Evolutionary conservation across 2,329 filamentous ascomycete genomes (phyloP).

Genomic region (Simplicillium sp.): DNA sequence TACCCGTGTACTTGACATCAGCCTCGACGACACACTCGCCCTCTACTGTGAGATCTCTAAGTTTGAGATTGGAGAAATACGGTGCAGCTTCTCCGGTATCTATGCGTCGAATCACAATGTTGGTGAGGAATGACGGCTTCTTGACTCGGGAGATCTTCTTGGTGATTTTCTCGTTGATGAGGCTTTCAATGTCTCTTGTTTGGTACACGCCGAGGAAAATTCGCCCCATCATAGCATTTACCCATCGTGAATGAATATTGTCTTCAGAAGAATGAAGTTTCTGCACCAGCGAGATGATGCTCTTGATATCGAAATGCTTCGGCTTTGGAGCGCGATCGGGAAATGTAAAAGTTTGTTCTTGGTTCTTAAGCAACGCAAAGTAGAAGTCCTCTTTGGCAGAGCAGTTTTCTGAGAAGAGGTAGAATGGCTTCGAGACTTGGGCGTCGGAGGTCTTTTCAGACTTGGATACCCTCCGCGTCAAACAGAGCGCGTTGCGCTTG

Average conservation of each 20-base stretch:
- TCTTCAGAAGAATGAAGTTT: conserved; percentile 86
- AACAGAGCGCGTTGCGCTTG: conserved; percentile 81
- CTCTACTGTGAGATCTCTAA: conserved; percentile 84
- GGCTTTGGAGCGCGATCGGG: conserved; percentile 54
- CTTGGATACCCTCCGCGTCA: conserved; percentile 54
- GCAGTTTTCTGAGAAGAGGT: conserved; percentile 87
- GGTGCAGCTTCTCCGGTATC: conserved; percentile 82
- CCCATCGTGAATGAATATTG: conserved; percentile 80
- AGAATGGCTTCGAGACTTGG: conserved; percentile 71
- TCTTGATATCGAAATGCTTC: conserved; percentile 69
- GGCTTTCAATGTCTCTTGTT: conserved; percentile 69
- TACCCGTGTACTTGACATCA: conserved; percentile 81
- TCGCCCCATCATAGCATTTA: conserved; percentile 84
- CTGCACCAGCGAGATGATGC: conserved; percentile 85
- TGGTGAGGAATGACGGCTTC: conserved; percentile 81
- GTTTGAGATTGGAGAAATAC: conserved; percentile 76
- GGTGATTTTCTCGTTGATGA: conserved; percentile 76
- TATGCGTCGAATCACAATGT: conserved; percentile 72
- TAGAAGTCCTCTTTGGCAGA: conserved; percentile 99
- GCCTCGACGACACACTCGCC: conserved; percentile 82
- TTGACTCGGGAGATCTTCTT: conserved; percentile 95
- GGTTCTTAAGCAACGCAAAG: conserved; percentile 78
- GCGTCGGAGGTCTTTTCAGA: conserved; percentile 43
- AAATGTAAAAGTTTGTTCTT: conserved; percentile 56
- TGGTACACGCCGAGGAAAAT: conserved; percentile 83